Evolutionary conservation across 2,329 filamentous ascomycete species (phyloP).

Genomic region (Fusarium staphyleae): DNA sequence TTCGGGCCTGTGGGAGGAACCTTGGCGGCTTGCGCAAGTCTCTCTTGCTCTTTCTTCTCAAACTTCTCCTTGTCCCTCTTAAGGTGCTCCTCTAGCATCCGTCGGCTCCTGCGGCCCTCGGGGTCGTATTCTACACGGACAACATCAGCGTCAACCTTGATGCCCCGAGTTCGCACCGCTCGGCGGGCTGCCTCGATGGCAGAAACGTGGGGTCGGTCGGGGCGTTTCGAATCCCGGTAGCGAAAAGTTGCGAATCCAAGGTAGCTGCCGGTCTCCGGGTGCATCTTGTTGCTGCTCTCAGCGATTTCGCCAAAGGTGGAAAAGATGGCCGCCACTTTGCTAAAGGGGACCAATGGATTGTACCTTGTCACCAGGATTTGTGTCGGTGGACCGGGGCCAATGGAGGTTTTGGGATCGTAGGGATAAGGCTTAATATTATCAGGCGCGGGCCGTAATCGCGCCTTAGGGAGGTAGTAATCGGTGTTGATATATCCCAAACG

Average conservation of each 20-base stretch:
- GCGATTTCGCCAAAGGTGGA: constrained; percentile 85
- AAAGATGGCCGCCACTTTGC: constrained; percentile 78
- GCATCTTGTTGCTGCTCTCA: constrained; percentile 91
- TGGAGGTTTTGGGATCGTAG: constrained; percentile 82
- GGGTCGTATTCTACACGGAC: constrained; percentile 89
- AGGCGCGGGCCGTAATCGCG: constrained; percentile 72
- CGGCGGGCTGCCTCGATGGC: constrained; percentile 83
- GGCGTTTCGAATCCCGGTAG: constrained; percentile 75
- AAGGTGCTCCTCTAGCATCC: constrained; percentile 77
- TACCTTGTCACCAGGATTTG: constrained; percentile 97
- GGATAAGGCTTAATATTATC: constrained; percentile 83
- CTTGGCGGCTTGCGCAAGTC: constrained; percentile 44
- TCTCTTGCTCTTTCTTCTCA: constrained; percentile 60
- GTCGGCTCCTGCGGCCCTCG: constrained; percentile 82
- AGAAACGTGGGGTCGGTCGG: constrained; percentile 56
- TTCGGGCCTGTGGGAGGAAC: constrained; percentile 50
- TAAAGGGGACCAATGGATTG: constrained; percentile 84
- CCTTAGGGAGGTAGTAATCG: constrained; percentile 74
- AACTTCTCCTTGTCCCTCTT: constrained; percentile 71
- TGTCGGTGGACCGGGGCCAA: constrained; percentile 87
- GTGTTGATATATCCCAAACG: constrained; percentile 71
- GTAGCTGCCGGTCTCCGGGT: constrained; percentile 92
- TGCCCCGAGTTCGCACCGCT: constrained; percentile 78
- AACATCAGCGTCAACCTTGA: constrained; percentile 77
- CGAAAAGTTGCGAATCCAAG: constrained; percentile 92